Evolutionary conservation across 495 filamentous ascomycete genomes (phyloP), one percentile per base, ranked within the genome.

Genomic region (Parmelia sp.): DNA sequence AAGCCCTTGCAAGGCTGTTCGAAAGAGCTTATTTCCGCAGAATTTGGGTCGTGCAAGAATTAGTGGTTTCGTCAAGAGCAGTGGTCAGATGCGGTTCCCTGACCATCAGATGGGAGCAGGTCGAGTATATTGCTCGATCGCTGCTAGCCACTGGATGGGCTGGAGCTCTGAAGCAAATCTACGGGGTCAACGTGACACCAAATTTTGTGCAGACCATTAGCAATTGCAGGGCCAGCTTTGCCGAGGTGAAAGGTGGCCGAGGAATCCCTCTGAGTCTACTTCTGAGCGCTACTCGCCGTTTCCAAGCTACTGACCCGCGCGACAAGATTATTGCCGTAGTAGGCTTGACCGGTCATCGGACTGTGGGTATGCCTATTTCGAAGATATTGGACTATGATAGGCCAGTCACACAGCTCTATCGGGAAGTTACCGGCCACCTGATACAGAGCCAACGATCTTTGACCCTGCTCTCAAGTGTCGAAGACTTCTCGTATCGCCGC

Each of bases 251-350:
- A 14, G 53, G 47, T 33, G 61, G 61, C 25, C 61, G 25, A 7
- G 35, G 49, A 39, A 40, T 57, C n/a, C 47, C 47, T 33, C 39
- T 63, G 33, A 57, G 53, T 57, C 25, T 45, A 19, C 45, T 63
- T 3, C 33, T 63, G 49, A 57, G 36, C 29, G 61, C 53, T 21
- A 49, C 61, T n/a, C 61, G 61, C 9, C 65, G 62, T 49, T 42
- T 65, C 66, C 14, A 61, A 66, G 66, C 68, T 5, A 65, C 66
- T 11, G 70, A 73, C 45, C 72, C 69, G 4, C 57, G 71, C 14
- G 72, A 74, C 56, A 74, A 73, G 35, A 60, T 72, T n/a, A 71
- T 73, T 61, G 66, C 69, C 15, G 59, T 73, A 19, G 65, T 72
- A 23, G 68, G 71, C 19, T 40, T 64, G 55, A 31, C 62, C 17